A percentile compares a stretch with the other conserved stretches of the same genome.
Conservation (phyloP, 1,284 basidiomycete genomes). For the Malassezia globosa region DNA sequence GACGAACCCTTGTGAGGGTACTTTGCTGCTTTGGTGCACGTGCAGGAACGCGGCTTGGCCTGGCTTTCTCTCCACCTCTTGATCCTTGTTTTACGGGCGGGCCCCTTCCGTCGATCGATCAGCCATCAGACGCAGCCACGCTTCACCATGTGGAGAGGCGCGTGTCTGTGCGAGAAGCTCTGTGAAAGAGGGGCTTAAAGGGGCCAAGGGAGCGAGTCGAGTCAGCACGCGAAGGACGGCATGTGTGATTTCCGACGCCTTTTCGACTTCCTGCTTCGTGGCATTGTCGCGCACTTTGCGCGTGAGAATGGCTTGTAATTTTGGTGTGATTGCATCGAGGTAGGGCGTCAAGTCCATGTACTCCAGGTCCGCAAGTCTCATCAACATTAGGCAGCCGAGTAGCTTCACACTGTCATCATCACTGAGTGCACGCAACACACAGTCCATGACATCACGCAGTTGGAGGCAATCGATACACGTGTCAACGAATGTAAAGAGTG, state of each 20-base stretch:
- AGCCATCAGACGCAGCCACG: neutral
- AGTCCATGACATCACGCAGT: slow-evolving; percentile 67
- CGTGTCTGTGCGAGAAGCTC: slow-evolving; percentile 1
- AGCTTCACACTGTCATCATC: slow-evolving; percentile 97
- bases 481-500: slow-evolving; percentile 87
- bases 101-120: no score
- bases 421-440: slow-evolving; percentile 68
- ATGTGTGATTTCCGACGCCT: slow-evolving; percentile 63
- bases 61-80: no score
- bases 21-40: neutral
- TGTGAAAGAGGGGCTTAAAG: neutral
- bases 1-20: no score
- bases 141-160: neutral
- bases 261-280: slow-evolving; percentile 92
- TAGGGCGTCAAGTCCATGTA: slow-evolving; percentile 57
- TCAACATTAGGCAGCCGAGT: slow-evolving; percentile 85
- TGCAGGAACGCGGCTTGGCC: no score
- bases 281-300: slow-evolving; percentile 63
- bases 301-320: slow-evolving; percentile 66
- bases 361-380: slow-evolving; percentile 73
- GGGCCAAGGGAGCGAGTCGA: neutral
- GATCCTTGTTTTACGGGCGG: no score
- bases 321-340: slow-evolving; percentile 71
- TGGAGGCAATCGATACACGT: slow-evolving; percentile 77
- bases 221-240: slow-evolving; percentile 12